These are phyloP conservation scores for Microcera coccophila DNA, from an alignment of 2,329 filamentous ascomycete species.

Conservation along the genomic window DNA sequence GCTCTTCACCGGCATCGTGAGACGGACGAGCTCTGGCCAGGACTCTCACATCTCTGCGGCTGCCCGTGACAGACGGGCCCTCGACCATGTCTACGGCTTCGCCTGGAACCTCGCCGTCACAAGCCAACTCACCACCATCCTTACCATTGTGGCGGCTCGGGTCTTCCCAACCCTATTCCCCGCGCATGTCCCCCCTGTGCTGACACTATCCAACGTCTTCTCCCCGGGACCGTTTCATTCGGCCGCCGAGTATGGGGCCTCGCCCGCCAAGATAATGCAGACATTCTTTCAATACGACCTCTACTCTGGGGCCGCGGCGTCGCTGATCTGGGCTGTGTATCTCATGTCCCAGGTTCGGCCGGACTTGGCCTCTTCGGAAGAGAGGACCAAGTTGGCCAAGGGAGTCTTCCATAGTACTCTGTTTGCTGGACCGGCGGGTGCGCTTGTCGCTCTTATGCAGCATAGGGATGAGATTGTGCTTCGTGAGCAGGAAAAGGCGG, in stretches of 20 bases:
- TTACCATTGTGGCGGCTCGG: slow-evolving; percentile 11
- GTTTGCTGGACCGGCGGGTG: slow-evolving; percentile 21
- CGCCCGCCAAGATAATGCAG: slow-evolving; percentile 13
- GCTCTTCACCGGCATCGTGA: slow-evolving; percentile 15
- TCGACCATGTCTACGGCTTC: slow-evolving; percentile 23
- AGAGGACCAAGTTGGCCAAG: slow-evolving; percentile 13
- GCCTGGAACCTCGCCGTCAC: slow-evolving; percentile 24
- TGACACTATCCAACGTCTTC: slow-evolving; percentile 20
- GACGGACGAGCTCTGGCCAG: slow-evolving; percentile 22
- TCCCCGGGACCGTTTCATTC: slow-evolving; percentile 17
- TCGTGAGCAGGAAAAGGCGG: slow-evolving; percentile 20
- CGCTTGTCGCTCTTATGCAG: slow-evolving; percentile 23
- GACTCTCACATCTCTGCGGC: slow-evolving; percentile 13
- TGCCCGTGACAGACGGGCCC: slow-evolving; percentile 15
- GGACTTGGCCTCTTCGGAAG: slow-evolving; percentile 11
- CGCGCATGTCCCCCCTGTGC: neutral
- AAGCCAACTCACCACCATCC: slow-evolving; percentile 20
- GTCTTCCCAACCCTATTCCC: slow-evolving; percentile 12
- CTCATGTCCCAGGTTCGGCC: slow-evolving; percentile 15
- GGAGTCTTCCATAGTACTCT: slow-evolving; percentile 19
- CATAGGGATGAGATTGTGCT: slow-evolving; percentile 24
- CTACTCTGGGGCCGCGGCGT: slow-evolving; percentile 15
- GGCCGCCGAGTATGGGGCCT: slow-evolving; percentile 15
- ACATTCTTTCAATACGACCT: slow-evolving; percentile 28
- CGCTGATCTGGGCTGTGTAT: slow-evolving; percentile 18